Base-by-base conservation (phyloP, 345 rosid species). In the Eucalyptus erythrocorys region DNA sequence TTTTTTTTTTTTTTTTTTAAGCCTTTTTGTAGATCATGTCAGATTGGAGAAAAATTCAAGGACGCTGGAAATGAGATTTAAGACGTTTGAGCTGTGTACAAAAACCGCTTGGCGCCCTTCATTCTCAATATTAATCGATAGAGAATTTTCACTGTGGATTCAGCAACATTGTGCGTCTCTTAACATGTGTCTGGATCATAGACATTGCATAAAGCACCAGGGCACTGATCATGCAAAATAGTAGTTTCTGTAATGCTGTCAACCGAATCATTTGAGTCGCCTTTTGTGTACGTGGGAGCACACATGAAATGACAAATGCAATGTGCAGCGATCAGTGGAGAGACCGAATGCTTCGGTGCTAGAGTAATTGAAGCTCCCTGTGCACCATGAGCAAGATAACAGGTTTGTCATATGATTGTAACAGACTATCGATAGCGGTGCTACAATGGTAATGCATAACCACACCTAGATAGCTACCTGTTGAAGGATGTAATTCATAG, bases 1-100 rank as follows among this genome's bases (percentile, higher is more conserved):
- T n/a, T n/a, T n/a, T n/a, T n/a, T n/a, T n/a, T n/a, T n/a, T n/a
- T n/a, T n/a, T n/a, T n/a, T n/a, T n/a, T n/a, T 71, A 85, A 40
- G 53, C 57, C 19, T 80, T 43, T 85, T 34, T 17, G 24, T 43
- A 85, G 59, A 89, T 80, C 90, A 91, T 88, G 91, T 87, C 91
- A 86, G 53, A 87, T 85, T 53, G 88, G 86, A 88, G 57, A 42
- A 13, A 15, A 82, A 87, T 64, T 48, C 88, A 7, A 71, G 43
- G 81, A 34, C 87, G 53, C 87, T 50, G 89, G 48, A 71, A 82
- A 37, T 86, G 43, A 76, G 93, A 93, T 34, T 89, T 85, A 22
- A 68, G 93, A 90, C 94, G 37, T 90, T 49, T 90, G 92, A 90
- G 76, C 89, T 89, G 82, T n/a, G n/a, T 91, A 89, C 89, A 66